These are phyloP conservation scores for Warburgia ugandensis DNA, from an alignment of 164 flowering plant genomes.

Conservation along the genomic window DNA sequence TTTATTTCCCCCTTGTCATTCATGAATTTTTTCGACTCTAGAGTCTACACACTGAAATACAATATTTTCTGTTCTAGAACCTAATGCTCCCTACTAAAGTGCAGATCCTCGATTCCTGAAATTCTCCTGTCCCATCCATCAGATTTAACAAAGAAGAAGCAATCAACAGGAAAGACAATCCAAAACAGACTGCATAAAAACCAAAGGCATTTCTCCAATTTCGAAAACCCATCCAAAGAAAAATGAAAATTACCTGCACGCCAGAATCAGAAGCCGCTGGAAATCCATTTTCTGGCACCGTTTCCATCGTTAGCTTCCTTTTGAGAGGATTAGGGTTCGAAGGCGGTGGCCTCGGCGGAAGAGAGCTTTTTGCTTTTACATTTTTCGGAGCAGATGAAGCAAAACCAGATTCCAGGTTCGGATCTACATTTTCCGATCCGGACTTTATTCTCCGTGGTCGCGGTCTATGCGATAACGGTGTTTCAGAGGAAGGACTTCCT, in stretches of 20 bases:
- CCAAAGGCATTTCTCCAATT: background rate
- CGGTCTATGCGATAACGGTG: conserved; percentile 27
- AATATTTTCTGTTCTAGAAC: too few species aligned
- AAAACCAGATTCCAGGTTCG: conserved; percentile 20
- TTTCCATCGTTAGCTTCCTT: conserved; percentile 55
- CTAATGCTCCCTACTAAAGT: too few species aligned
- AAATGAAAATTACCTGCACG: conserved; percentile 47
- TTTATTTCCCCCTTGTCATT: too few species aligned
- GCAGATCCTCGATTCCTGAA: too few species aligned
- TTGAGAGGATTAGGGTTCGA: conserved; percentile 54
- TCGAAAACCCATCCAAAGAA: background rate
- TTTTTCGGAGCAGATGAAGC: conserved; percentile 20
- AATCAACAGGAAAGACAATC: background rate
- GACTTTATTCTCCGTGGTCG: conserved; percentile 27
- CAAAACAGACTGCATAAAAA: background rate
- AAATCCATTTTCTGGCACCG: conserved; percentile 31
- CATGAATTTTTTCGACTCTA: too few species aligned
- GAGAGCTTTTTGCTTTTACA: conserved; percentile 49
- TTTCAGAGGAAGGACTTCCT: conserved; percentile 25
- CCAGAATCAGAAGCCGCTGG: conserved; percentile 54
- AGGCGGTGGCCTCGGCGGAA: conserved; percentile 80
- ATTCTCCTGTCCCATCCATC: too few species aligned
- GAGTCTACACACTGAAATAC: too few species aligned
- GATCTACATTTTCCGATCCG: conserved; percentile 56
- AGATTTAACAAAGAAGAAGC: background rate